phyloP scores from a whole-genome alignment of 352 stramenopile species.

The Phytophthora pisi region DNA sequence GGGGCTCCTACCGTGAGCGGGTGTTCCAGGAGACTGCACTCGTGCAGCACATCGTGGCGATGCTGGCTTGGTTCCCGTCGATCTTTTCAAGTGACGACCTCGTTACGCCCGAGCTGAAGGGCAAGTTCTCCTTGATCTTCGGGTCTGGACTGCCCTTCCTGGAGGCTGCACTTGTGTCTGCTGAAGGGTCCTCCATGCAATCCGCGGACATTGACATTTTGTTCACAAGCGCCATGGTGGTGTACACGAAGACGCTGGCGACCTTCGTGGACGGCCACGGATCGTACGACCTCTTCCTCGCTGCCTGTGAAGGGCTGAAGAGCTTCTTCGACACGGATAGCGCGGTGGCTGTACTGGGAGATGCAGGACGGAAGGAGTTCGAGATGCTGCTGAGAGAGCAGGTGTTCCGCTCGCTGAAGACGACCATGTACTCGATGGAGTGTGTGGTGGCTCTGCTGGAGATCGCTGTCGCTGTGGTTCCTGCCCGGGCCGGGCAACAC shows the following conservation, averaged over 20 bases:
- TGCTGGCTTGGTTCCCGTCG: conserved; percentile 55
- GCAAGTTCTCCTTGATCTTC: conserved; percentile 47
- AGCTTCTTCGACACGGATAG: conserved; percentile 45
- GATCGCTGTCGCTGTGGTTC: conserved; percentile 28
- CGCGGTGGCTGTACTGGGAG: conserved; percentile 13
- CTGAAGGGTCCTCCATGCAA: conserved; percentile 23
- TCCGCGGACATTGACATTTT: conserved; percentile 24
- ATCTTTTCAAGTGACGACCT: conserved; percentile 39
- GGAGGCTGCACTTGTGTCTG: conserved; percentile 47
- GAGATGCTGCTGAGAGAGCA: conserved; percentile 38
- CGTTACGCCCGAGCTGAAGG: conserved; percentile 28
- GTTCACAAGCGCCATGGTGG: conserved; percentile 28
- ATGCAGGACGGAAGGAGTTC: conserved; percentile 27
- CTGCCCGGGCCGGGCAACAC: conserved; percentile 1
- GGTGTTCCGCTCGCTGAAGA: conserved; percentile 44
- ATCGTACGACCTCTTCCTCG: conserved; percentile 44
- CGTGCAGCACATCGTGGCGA: conserved; percentile 34
- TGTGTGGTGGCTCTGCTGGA: conserved; percentile 64
- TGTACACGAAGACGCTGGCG: conserved; percentile 44
- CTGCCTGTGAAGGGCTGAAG: conserved; percentile 51
- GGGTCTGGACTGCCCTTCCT: conserved; percentile 54
- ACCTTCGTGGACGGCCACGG: conserved; percentile 50
- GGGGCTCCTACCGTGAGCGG: conserved; percentile 45
- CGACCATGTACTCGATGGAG: conserved; percentile 55
- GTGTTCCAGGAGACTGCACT: conserved; percentile 47